Evolutionary conservation across 2,329 filamentous ascomycete species (phyloP), one percentile per base, ranked within the genome.

Genomic region (Venturia asperata): DNA sequence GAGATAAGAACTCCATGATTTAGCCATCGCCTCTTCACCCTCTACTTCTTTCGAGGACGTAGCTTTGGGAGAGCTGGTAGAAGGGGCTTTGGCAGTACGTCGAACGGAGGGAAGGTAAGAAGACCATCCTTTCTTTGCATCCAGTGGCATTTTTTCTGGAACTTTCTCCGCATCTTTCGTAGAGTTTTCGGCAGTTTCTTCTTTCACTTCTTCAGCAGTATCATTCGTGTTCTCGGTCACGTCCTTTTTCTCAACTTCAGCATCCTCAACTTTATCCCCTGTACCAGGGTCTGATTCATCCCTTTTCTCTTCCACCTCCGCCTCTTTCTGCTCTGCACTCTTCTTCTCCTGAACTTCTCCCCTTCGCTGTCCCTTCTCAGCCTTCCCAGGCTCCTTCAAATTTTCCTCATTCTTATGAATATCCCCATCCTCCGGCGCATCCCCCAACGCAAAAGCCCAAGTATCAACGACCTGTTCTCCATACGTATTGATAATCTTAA

Each of bases 401-500:
- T 64, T 60, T 19, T 67, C 55, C 34, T 67, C 64, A 21, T 60
- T 21, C 24, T 56, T 65, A 52, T 63, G 34, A n/a, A 61, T 62
- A 41, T 63, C 47, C 19, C 65, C 63, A 61, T 70, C 61, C 52
- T 70, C 67, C 3, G 79, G 79, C 19, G 79, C 79, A n/a, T 75
- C 72, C 11, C 76, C 75, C 42, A 82, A 68, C 1, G 77, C 77
- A 68, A 82, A 81, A 0, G 78, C 80, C 80, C 80, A 82, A 30
- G 77, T 79, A 66, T 79, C 79, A 30, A 81, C 74, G 11, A 80
- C 77, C 71, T 82, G 80, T 58, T 77, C 77, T n/a, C 79, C 80
- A 66, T 79, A 80, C 0, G 78, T 80, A 65, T 81, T 81, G 65
- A 81, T 76, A 52, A 82, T 78, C 70, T 81, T 81, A 71, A 82